Conservation (phyloP, 2,329 filamentous ascomycete genomes). For the Sporothrix inflata region DNA sequence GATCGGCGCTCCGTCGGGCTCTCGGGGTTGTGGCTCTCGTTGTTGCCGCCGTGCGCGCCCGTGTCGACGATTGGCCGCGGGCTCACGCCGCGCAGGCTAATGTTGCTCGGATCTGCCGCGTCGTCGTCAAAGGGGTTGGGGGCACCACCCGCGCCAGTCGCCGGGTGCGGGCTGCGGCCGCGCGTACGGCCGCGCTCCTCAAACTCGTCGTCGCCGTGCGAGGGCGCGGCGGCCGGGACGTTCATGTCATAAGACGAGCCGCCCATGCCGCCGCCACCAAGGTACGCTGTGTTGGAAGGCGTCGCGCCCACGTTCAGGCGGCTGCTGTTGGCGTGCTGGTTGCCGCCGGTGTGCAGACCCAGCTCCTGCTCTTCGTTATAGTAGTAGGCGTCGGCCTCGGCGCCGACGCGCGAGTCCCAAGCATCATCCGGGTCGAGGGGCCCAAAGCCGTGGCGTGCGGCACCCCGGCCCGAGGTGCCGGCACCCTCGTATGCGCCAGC, state of each 20-base stretch:
- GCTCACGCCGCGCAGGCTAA: constrained; percentile 71
- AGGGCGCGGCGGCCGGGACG: constrained; percentile 42
- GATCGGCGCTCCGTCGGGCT: constrained; percentile 71
- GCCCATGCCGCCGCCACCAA: constrained; percentile 28
- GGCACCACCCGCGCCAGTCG: constrained; percentile 23
- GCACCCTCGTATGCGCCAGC: constrained; percentile 72
- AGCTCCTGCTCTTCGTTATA: constrained; percentile 75
- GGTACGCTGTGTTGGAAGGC: constrained; percentile 29
- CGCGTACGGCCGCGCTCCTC: constrained; percentile 48
- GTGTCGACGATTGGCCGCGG: constrained; percentile 68
- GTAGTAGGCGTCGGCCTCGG: constrained; percentile 66
- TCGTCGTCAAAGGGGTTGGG: constrained; percentile 70
- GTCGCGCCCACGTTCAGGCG: constrained; percentile 19
- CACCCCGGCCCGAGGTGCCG: constrained; percentile 44
- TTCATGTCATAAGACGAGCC: constrained; percentile 55
- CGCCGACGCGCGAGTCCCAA: constrained; percentile 79
- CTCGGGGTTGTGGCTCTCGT: constrained; percentile 48
- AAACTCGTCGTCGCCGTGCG: constrained; percentile 36
- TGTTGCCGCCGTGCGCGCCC: constrained; percentile 38
- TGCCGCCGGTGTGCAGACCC: constrained; percentile 48
- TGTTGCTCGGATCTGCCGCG: constrained; percentile 62
- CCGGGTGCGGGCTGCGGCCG: constrained; percentile 45
- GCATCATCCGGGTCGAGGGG: constrained; percentile 80
- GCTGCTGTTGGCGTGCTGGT: constrained; percentile 40
- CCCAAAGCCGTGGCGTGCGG: constrained; percentile 49